Base-by-base conservation (phyloP, 352 stramenopile genomes). In the Phytophthora fragariae region DNA sequence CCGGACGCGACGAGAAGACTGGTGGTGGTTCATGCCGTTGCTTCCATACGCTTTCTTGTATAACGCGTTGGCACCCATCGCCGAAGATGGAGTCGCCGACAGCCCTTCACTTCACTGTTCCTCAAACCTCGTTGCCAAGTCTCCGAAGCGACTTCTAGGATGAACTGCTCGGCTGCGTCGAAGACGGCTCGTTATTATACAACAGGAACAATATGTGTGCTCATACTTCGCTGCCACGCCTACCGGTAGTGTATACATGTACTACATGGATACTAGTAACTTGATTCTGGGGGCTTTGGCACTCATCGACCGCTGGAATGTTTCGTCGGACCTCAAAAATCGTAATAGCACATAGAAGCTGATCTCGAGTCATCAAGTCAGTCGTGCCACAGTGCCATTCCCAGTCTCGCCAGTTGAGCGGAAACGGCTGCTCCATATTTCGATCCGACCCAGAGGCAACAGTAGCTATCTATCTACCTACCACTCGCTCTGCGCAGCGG, bases 41-140 rank as follows among this genome's bases (percentile, higher is more conserved):
- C 76, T 9, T 41, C 53, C 73, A 33, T 79, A 81, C 60, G 74
- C 75, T 1, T 73, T 81, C 27, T 29, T 73, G 47, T 81, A 70
- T 71, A 60, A 62, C 27, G 53, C 35, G 33, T 81, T 81, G 44
- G 60, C 71, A 19, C 54, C 63, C 29, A 52, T 76, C 50, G 75
- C 75, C 39, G 57, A 62, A 62, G 33, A 76, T 75, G 54, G 54
- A 77, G 35, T 76, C 73, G 1, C 57, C 55, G 0, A 62, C 71
- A 57, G 29, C 29, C 5, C 29, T 31, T 31, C 29, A 31, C 29
- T 31, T 31, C 29, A 31, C 29, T 31, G 29, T 7, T 31, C 29
- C 29, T 31, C 29, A 31, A 7, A 31, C 29, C 29, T 31, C 29
- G 29, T 6, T 31, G 29, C 29, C 29, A 31, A 31, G 29, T 31